Base-by-base conservation (phyloP, 208 protist genomes). In the Trichomonas tenax region DNA sequence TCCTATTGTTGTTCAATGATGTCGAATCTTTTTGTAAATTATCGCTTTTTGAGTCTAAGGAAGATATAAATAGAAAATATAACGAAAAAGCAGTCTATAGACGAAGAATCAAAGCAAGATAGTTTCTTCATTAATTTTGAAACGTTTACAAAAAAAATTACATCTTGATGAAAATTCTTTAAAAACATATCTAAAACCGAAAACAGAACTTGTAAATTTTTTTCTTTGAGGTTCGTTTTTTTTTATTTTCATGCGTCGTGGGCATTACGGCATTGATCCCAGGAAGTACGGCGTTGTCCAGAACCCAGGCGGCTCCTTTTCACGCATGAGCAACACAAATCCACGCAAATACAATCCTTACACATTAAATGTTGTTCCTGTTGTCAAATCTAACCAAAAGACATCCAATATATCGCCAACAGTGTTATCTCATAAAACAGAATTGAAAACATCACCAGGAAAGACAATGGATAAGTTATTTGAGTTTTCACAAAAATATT, bases 181-280 rank as follows among this genome's bases (percentile, higher is more conserved):
- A n/a, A n/a, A n/a, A n/a, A n/a, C n/a, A n/a, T n/a, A n/a, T n/a
- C n/a, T n/a, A n/a, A n/a, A n/a, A n/a, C n/a, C n/a, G n/a, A n/a
- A n/a, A n/a, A n/a, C n/a, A n/a, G n/a, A n/a, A n/a, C n/a, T n/a
- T n/a, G n/a, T n/a, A n/a, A n/a, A n/a, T n/a, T 51, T 51, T 51
- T 51, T 51, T 51, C 46, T 51, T 51, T 51, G 46, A 51, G 46
- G 3, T 51, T 14, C 9, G 3, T 51, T 51, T 51, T 51, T 51
- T 51, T 51, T 51, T 51, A 51, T 14, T 51, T 51, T 51, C 46
- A 72, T 72, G 58, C 58, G 58, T 17, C 58, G 58, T 21, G 86
- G 86, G 17, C 86, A 93, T 26, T 93, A 40, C 31, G 86, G 86
- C 2, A 93, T 93, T 93, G 86, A 93, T 93, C 86, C 86, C 4